Conservation (phyloP, 192 early-diverging fungal genomes). For the Pilaira anomala region DNA sequence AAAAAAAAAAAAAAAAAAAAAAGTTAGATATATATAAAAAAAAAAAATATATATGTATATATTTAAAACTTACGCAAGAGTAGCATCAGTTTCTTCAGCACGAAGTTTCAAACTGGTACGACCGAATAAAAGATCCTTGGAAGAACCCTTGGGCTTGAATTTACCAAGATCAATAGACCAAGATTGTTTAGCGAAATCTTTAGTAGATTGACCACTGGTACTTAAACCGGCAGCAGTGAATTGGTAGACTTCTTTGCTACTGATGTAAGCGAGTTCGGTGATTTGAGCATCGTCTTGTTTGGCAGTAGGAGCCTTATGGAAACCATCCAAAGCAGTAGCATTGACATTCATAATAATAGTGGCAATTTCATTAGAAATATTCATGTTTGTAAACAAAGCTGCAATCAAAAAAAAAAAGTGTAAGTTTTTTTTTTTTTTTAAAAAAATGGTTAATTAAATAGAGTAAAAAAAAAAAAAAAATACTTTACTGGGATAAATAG, state of each 20-base stretch:
- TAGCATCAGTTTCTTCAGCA: slow-evolving; percentile 43
- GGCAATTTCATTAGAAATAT: slow-evolving; percentile 42
- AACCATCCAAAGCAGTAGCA: slow-evolving; percentile 24
- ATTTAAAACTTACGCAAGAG: slow-evolving; percentile 26
- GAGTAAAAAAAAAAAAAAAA: not conserved
- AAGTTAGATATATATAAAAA: slow-evolving; percentile 35
- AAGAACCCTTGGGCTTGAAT: slow-evolving; percentile 30
- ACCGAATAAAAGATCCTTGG: slow-evolving; percentile 19
- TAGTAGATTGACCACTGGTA: slow-evolving; percentile 46
- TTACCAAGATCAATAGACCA: slow-evolving; percentile 43
- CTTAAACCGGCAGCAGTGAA: slow-evolving; percentile 37
- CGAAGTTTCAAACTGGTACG: slow-evolving; percentile 46
- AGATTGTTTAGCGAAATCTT: slow-evolving; percentile 48
- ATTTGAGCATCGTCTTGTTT: slow-evolving; percentile 29
- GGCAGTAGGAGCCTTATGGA: slow-evolving; percentile 25
- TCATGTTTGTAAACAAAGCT: slow-evolving; percentile 26
- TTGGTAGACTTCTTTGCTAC: slow-evolving; percentile 34
- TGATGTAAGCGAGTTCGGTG: slow-evolving; percentile 38
- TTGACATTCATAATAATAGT: slow-evolving; percentile 43
- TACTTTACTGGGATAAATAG: slow-evolving; percentile 43
- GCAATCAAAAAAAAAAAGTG: not conserved
- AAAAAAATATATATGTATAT: not conserved
- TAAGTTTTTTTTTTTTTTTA: no score
- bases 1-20: slow-evolving; percentile 20
- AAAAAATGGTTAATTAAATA: no score